A percentile compares a stretch with the other conserved stretches of the same genome.
Evolutionary conservation across 371 early-diverging fungal species (phyloP).

Genomic region (Apophysomyces ossiformis): DNA sequence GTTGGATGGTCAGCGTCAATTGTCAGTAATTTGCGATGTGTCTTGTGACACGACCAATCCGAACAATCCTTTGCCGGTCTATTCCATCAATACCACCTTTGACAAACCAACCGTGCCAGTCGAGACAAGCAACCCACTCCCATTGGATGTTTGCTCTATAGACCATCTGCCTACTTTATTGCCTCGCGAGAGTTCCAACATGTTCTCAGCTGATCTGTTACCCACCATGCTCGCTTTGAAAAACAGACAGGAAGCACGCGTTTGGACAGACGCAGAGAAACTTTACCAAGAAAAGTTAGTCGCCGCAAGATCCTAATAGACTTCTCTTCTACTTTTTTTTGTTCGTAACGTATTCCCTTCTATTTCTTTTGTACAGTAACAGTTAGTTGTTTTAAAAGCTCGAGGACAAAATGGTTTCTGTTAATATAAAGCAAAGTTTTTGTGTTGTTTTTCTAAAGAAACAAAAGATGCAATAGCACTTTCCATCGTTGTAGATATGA

Average conservation of each 20-base stretch:
- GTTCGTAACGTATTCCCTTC: neutral
- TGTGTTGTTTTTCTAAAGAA: no score
- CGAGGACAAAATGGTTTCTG: no score
- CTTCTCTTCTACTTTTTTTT: neutral
- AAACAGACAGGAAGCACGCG: constrained; percentile 64
- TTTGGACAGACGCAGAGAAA: constrained; percentile 88
- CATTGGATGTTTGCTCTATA: constrained; percentile 91
- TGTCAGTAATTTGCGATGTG: constrained; percentile 92
- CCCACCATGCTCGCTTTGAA: constrained; percentile 80
- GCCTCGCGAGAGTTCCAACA: constrained; percentile 91
- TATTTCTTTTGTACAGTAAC: constrained; percentile 6
- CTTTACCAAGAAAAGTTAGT: constrained; percentile 81
- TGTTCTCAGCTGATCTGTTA: constrained; percentile 84
- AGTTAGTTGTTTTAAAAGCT: neutral
- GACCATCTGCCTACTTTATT: constrained; percentile 96
- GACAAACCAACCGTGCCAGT: constrained; percentile 86
- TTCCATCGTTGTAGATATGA: no score
- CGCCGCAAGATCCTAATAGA: constrained; percentile 29
- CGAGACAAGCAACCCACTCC: constrained; percentile 58
- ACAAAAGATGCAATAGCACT: no score
- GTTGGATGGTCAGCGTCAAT: constrained; percentile 70
- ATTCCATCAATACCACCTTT: constrained; percentile 90
- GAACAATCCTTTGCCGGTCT: constrained; percentile 96
- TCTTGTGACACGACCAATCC: constrained; percentile 97
- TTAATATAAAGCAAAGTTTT: no score